Conservation (phyloP, 768 basidiomycete species). For the Boletus pseudo-olivaceus region DNA sequence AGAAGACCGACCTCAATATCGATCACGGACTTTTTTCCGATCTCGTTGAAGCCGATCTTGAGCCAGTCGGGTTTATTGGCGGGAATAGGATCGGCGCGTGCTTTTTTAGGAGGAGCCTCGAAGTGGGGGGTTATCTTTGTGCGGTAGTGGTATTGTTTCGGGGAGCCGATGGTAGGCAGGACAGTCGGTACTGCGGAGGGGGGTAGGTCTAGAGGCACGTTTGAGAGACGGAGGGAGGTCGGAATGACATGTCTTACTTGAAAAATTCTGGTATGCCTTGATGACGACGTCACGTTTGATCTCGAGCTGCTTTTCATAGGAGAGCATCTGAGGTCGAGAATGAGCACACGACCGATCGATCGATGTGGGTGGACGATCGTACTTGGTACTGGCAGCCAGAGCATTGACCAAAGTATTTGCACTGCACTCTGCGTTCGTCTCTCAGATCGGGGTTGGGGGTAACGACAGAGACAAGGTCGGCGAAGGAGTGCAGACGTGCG, state of each 20-base stretch:
- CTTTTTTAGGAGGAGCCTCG: slow-evolving; percentile 61
- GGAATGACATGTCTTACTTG: slow-evolving; percentile 24
- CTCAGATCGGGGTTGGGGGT: slow-evolving; percentile 61
- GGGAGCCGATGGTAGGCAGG: slow-evolving; percentile 77
- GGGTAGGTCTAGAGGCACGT: slow-evolving; percentile 41
- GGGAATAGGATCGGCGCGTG: slow-evolving; percentile 7
- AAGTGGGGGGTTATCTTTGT: slow-evolving; percentile 99
- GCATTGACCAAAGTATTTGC: slow-evolving; percentile 86
- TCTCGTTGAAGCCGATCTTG: slow-evolving; percentile 85
- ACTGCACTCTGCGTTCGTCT: slow-evolving; percentile 62
- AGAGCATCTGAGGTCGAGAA: slow-evolving; percentile 60
- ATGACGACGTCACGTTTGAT: slow-evolving; percentile 84
- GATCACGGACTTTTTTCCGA: slow-evolving; percentile 68
- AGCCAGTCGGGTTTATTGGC: slow-evolving; percentile 58
- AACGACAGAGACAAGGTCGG: slow-evolving; percentile 66
- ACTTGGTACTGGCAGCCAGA: slow-evolving; percentile 96
- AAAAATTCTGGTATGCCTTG: slow-evolving; percentile 80
- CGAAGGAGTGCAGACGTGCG: slow-evolving; percentile 68
- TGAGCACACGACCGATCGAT: background rate
- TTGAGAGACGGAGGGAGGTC: slow-evolving; percentile 26
- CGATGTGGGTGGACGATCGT: slow-evolving; percentile 1
- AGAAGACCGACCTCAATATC: slow-evolving; percentile 79
- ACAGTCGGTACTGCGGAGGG: slow-evolving; percentile 58
- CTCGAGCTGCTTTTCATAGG: slow-evolving; percentile 81
- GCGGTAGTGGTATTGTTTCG: slow-evolving; percentile 86